Evolutionary conservation across 1,284 basidiomycete species (phyloP), one percentile per base, ranked within the genome.

Genomic region (Naganishia albida): DNA sequence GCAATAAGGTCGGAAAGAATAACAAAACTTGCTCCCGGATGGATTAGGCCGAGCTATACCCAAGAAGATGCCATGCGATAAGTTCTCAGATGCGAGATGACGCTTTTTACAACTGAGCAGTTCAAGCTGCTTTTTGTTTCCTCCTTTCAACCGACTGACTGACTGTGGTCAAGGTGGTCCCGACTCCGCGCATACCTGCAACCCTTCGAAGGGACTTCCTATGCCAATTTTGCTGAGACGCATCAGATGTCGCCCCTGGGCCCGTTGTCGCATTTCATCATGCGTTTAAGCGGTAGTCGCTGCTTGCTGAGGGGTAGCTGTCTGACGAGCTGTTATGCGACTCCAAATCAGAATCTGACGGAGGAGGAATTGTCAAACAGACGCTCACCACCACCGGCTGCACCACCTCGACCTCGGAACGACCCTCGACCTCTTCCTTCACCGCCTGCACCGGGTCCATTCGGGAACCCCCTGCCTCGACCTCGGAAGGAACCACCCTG

Each of bases 381-480:
- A 20, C 7, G 40, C 44, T 49, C 25, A 50, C 54, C 25, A 39
- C 63, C 52, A n/a, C 20, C 46, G 38, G 34, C 34, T 26, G 54
- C 50, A 6, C 62, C 62, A 16, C 64, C 64, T 55, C 62, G 52
- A 3, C 52, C 62, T 15, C 64, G 28, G 44, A 39, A 40, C 8
- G 51, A 42, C 13, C 55, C 55, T 20, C 64, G 40, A 10, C 64
- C 55, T 30, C 63, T 50, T 40, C 57, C 57, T 40, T 49, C 38
- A 40, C 15, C 34, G 13, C 30, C 34, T 7, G n/a, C 57, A 25
- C 46, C 46, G 18, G 57, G 38, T 3, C 57, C 57, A 26, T 28
- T 43, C 13, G 44, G 44, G 28, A 46, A 49, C 12, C 56, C 56
- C 34, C 56, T 43, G 15, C 56, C 56, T 38, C 56, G 56, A n/a